Evolutionary conservation across 2,329 filamentous ascomycete genomes (phyloP).

Genomic region (Pseudogymnoascus sp.): DNA sequence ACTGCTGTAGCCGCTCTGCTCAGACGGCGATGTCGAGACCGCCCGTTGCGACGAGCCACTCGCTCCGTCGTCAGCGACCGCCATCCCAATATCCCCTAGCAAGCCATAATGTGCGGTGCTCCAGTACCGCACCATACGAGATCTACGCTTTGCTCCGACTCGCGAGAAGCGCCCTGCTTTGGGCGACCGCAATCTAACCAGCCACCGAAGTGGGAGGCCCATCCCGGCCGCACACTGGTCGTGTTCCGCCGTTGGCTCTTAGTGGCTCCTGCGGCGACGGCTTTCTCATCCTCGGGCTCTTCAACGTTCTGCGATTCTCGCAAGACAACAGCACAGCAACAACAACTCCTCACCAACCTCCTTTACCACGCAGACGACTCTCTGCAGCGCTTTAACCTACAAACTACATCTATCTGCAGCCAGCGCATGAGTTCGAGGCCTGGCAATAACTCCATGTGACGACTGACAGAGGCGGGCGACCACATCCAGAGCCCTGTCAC

Average conservation of each 20-base stretch:
- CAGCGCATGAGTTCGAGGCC: neutral
- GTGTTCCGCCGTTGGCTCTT: constrained; percentile 3
- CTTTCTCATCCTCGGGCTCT: neutral
- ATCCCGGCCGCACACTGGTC: constrained; percentile 1
- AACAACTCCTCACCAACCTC: constrained; percentile 17
- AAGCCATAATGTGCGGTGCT: neutral
- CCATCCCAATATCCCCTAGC: constrained; percentile 16
- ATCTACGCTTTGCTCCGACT: neutral
- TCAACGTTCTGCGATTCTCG: constrained; percentile 3
- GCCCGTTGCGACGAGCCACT: constrained; percentile 31
- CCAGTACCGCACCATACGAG: constrained; percentile 8
- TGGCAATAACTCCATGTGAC: constrained; percentile 19
- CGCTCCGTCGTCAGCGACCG: constrained; percentile 28
- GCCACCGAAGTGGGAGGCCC: constrained; percentile 2
- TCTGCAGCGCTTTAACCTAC: neutral
- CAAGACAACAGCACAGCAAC: neutral
- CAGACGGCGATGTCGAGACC: constrained; percentile 24
- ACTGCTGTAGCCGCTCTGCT: constrained; percentile 37
- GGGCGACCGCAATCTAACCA: neutral
- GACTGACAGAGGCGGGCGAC: constrained; percentile 25
- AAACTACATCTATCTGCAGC: neutral
- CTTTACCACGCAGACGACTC: neutral
- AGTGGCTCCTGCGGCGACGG: neutral
- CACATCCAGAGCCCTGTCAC: constrained; percentile 29
- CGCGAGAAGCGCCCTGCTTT: constrained; percentile 9